A percentile compares a stretch with the other conserved stretches of the same genome.
phyloP scores from a whole-genome alignment of 495 filamentous ascomycete genomes.

The Penicillium canescens region DNA sequence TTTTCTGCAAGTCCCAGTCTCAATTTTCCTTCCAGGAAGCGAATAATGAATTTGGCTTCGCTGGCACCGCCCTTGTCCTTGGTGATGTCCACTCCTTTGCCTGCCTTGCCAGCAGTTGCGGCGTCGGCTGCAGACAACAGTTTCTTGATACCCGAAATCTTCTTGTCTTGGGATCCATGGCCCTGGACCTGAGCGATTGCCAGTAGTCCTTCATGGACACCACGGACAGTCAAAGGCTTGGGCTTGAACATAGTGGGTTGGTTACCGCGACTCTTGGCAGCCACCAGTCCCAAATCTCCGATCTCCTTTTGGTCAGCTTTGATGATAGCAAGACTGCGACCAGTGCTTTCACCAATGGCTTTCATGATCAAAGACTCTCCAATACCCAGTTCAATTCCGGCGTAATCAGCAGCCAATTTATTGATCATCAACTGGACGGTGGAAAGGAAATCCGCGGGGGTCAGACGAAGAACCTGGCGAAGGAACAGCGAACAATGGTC shows the following conservation, averaged over 20 bases:
- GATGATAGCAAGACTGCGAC: slow-evolving; percentile 81
- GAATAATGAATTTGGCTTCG: slow-evolving; percentile 90
- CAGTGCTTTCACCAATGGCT: slow-evolving; percentile 91
- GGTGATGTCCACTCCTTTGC: slow-evolving; percentile 76
- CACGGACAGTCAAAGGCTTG: slow-evolving; percentile 81
- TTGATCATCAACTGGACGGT: slow-evolving; percentile 96
- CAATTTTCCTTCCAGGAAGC: slow-evolving; percentile 92
- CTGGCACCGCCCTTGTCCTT: slow-evolving; percentile 93
- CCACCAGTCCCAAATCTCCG: slow-evolving; percentile 91
- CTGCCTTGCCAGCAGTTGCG: slow-evolving; percentile 62
- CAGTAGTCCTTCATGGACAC: slow-evolving; percentile 86
- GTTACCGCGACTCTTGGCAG: slow-evolving; percentile 88
- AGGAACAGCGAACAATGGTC: slow-evolving; percentile 89
- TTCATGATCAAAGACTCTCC: slow-evolving; percentile 99
- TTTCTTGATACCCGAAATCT: slow-evolving; percentile 94
- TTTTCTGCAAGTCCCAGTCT: slow-evolving; percentile 89
- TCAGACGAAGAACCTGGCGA: slow-evolving; percentile 87
- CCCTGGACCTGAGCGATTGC: slow-evolving; percentile 84
- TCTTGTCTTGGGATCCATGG: slow-evolving; percentile 83
- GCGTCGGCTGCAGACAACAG: slow-evolving; percentile 84
- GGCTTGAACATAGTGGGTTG: slow-evolving; percentile 98
- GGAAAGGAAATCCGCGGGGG: slow-evolving; percentile 82
- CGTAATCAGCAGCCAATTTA: slow-evolving; percentile 94
- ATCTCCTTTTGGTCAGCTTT: slow-evolving; percentile 95
- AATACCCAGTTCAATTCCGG: slow-evolving; percentile 93